A percentile compares a stretch with the other conserved stretches of the same genome.
These are phyloP conservation scores for Vitis hybrid DNA, from an alignment of 177 flowering plant species.

Conservation along the genomic window DNA sequence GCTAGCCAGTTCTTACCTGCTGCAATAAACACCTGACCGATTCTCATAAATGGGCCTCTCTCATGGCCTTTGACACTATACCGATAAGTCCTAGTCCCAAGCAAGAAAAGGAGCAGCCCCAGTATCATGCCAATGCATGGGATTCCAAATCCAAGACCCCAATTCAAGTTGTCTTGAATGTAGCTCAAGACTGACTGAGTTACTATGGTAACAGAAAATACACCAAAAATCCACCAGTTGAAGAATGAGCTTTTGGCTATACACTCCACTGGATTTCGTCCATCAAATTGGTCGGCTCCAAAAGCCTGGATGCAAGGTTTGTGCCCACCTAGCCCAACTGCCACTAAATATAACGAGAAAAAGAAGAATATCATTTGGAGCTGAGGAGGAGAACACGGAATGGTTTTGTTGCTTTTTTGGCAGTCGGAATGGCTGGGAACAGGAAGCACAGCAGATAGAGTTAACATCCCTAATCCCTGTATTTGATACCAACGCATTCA, in stretches of 20 bases:
- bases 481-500: background rate
- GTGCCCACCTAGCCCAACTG: conserved; percentile 44
- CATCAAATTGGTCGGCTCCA: conserved; percentile 61
- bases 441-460: conserved; percentile 39
- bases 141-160: conserved; percentile 63
- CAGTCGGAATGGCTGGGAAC: conserved; percentile 16
- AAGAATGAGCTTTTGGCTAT: conserved; percentile 59
- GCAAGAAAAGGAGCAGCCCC: conserved; percentile 40
- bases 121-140: conserved; percentile 43
- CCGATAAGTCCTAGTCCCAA: conserved; percentile 46
- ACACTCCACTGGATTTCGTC: conserved; percentile 31
- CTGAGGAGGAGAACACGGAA: conserved; percentile 17
- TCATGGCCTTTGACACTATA: conserved; percentile 24
- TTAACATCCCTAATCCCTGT: conserved; percentile 43
- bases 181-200: conserved; percentile 28
- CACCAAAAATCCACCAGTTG: conserved; percentile 58
- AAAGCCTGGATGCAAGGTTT: conserved; percentile 56
- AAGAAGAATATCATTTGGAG: conserved; percentile 36
- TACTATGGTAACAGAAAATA: conserved; percentile 22
- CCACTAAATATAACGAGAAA: conserved; percentile 42
- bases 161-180: conserved; percentile 51
- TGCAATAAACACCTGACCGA: conserved; percentile 36
- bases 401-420: background rate
- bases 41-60: conserved; percentile 37
- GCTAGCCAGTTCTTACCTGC: conserved; percentile 35